Percentiles rank a stretch among this genome's conserved stretches.
Conservation (phyloP, 2,329 filamentous ascomycete genomes). For the Botryotinia narcissicola region DNA sequence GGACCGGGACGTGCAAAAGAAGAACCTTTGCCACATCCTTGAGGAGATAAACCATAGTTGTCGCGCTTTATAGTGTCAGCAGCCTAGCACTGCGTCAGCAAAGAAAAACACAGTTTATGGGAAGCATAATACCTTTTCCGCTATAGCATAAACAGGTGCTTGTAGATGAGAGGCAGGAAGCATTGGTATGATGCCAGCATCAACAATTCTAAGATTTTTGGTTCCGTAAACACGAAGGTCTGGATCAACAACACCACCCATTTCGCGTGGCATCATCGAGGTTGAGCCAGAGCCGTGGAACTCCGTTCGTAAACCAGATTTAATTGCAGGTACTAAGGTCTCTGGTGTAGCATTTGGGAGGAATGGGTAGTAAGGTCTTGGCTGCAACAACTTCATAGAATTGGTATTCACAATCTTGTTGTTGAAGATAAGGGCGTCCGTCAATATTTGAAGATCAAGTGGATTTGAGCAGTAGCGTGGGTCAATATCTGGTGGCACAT, state of each 20-base stretch:
- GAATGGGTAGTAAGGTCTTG: constrained; percentile 31
- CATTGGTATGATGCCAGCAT: constrained; percentile 31
- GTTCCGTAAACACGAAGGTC: constrained; percentile 30
- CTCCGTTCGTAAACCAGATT: constrained; percentile 28
- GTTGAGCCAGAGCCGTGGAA: constrained; percentile 33
- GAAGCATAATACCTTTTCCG: constrained; percentile 33
- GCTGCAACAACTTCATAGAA: constrained; percentile 28
- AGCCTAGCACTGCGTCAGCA: constrained; percentile 24
- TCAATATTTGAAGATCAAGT: constrained; percentile 30
- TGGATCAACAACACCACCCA: constrained; percentile 29
- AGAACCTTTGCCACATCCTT: constrained; percentile 22
- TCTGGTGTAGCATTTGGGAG: constrained; percentile 26
- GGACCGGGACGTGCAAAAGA: constrained; percentile 18
- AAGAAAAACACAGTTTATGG: constrained; percentile 6
- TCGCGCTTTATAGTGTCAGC: constrained; percentile 33
- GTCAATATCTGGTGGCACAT: constrained; percentile 48
- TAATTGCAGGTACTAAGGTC: constrained; percentile 27
- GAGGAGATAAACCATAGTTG: constrained; percentile 23
- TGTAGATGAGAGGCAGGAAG: constrained; percentile 25
- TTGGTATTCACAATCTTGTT: constrained; percentile 30
- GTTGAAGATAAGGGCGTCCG: constrained; percentile 32
- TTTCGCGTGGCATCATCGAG: constrained; percentile 28
- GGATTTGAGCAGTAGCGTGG: constrained; percentile 33
- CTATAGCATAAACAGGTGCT: constrained; percentile 28
- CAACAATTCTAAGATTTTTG: constrained; percentile 27